Base-by-base conservation (phyloP, 2,329 filamentous ascomycete genomes). In the Sarocladium brachiariae region DNA sequence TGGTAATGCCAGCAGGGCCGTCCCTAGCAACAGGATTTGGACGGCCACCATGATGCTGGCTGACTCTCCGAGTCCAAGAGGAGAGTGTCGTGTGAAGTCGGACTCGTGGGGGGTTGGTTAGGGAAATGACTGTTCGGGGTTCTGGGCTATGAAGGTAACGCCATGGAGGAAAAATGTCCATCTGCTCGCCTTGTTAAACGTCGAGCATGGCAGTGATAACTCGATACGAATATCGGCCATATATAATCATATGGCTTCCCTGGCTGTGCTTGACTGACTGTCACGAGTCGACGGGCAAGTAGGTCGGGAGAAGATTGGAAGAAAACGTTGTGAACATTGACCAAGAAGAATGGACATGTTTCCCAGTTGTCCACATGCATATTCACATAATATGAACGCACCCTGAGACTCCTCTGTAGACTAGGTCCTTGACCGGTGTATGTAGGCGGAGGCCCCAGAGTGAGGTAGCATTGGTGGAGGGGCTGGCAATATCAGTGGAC, bases 41-140 rank as follows among this genome's bases (percentile, higher is more conserved):
- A 18, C 16, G 10, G 43, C 25, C 27, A 23, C 25, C 43, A 47
- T 47, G 25, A n/a, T 25, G 14, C 3, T n/a, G n/a, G 33, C n/a
- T 47, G 24, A 33, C 43, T 33, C 43, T 47, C 43, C 43, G 43
- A 47, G 43, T 47, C 43, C 43, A 47, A 16, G 43, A 47, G 43
- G 43, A 47, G 43, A 47, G 43, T 16, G 10, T 24, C 9, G 25
- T 19, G 24, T 47, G 43, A 47, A 33, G 43, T 47, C 19, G 43
- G 43, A 47, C 43, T 47, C 43, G 43, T 47, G 43, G 43, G 43
- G 43, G 25, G 31, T 16, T 45, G 43, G 27, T 3, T 19, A 4
- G 19, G 43, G 18, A 33, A 47, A 47, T n/a, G 25, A 47, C 11
- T 18, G 43, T 18, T 30, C 11, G 6, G 7, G 43, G n/a, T 33